Evolutionary conservation across 2,329 filamentous ascomycete species (phyloP).

Genomic region (Aspergillus hiratsukae): DNA sequence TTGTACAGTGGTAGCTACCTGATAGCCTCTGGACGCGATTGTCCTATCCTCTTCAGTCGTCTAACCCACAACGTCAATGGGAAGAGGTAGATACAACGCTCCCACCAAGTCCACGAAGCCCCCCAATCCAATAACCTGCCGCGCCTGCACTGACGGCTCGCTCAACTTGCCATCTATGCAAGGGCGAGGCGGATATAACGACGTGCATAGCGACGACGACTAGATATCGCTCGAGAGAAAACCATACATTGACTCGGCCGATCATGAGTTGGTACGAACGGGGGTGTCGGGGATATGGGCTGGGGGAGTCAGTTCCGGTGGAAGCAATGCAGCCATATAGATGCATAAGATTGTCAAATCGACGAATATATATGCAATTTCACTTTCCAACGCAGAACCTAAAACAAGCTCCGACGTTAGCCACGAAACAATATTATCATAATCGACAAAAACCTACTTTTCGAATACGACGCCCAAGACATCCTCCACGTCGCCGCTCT

Average conservation of each 20-base stretch:
- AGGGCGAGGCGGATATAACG: conserved; percentile 34
- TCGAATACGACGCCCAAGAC: conserved; percentile 96
- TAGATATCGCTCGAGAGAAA: not conserved
- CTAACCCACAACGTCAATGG: conserved; percentile 24
- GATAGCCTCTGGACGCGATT: too few relatives aligned
- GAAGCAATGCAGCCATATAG: not conserved
- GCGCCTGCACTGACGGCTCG: not conserved
- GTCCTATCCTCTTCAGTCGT: not conserved
- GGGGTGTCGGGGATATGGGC: not conserved
- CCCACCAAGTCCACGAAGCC: conserved; percentile 1
- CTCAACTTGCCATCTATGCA: conserved; percentile 9
- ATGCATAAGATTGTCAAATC: not conserved
- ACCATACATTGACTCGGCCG: not conserved
- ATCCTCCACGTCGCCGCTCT: conserved; percentile 87
- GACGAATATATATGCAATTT: not conserved
- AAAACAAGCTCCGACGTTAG: conserved; percentile 12
- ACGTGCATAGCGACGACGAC: conserved; percentile 15
- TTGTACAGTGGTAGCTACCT: not conserved
- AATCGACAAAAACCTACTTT: conserved; percentile 61
- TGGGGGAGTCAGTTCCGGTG: not conserved
- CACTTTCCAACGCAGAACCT: conserved; percentile 50
- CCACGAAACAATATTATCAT: conserved; percentile 3
- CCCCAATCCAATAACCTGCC: conserved; percentile 1
- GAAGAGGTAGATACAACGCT: conserved; percentile 37
- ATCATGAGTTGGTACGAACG: not conserved